Conservation (phyloP, 2,329 filamentous ascomycete genomes). For the Epichloe scottii region DNA sequence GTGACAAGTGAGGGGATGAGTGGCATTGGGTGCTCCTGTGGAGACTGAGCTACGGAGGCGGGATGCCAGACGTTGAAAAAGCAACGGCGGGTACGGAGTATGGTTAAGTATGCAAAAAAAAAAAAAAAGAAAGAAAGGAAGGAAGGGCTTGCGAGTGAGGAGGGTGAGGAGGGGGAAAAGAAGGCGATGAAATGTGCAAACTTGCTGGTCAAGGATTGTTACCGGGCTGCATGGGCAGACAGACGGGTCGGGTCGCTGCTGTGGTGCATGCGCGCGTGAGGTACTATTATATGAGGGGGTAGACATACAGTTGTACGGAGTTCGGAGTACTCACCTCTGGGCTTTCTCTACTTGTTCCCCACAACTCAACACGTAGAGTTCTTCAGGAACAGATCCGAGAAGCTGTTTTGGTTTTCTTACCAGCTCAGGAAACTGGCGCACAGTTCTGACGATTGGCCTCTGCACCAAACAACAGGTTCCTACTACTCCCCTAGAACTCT, state of each 20-base stretch:
- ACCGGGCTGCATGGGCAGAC: background rate
- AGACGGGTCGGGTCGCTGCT: background rate
- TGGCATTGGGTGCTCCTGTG: conserved; percentile 1
- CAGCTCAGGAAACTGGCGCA: too few relatives aligned
- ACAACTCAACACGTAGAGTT: too few relatives aligned
- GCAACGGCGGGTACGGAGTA: background rate
- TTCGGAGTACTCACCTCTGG: too few relatives aligned
- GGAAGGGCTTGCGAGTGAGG: background rate
- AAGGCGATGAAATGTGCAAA: background rate
- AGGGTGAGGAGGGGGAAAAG: background rate
- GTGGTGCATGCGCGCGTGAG: background rate
- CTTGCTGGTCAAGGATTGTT: background rate
- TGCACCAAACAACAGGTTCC: too few relatives aligned
- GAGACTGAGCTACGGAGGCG: background rate
- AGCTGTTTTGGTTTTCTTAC: too few relatives aligned
- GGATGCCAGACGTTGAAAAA: background rate
- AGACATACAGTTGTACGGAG: too few relatives aligned
- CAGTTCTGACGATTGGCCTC: too few relatives aligned
- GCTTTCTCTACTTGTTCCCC: too few relatives aligned
- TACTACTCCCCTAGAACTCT: too few relatives aligned
- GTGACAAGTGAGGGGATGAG: background rate
- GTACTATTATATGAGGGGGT: too few relatives aligned
- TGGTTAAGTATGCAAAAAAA: background rate
- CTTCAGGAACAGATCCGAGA: too few relatives aligned
- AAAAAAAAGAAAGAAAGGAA: background rate